Base-by-base conservation (phyloP, 306 rosid species). In the Vigna hirtella region DNA sequence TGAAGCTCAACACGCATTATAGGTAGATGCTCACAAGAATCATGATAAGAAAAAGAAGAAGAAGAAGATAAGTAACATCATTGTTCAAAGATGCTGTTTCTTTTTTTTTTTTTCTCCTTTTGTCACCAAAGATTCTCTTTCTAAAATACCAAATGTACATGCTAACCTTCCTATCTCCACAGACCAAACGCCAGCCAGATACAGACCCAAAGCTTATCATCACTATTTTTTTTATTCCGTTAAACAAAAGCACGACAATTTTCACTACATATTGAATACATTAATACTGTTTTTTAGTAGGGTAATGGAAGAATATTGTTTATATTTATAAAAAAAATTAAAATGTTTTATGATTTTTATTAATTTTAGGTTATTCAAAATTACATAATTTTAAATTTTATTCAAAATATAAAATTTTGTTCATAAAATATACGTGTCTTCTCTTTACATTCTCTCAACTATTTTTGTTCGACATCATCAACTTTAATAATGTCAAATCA, bases 61-160 rank as follows among this genome's bases (percentile, higher is more conserved):
- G 40, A 15, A 43, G 10, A 8, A 28, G 40, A 15, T 18, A 43
- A 73, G 57, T 28, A 69, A 69, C 59, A 43, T 73, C 78, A 13
- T 73, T n/a, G 43, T 57, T 57, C 26, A 24, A 42, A 20, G 72
- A 66, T 66, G 72, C 52, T 66, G 2, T 66, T 65, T n/a, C 50
- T 42, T 20, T 65, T 30, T 66, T 30, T 66, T 20, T 40, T 9
- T 12, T 66, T 38, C 45, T 38, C 18, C 42, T 66, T 18, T 5
- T 20, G 53, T 42, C 34, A 66, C 14, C 52, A 43, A 43, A 66
- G 52, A 66, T 73, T 66, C 34, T 57, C 45, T 73, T 73, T 22
- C 69, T 26, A 40, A 43, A 57, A 43, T 58, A 30, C 24, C 45
- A 24, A 45, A 24, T 58, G 28, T 73, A 17, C 24, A 26, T 24